Percentiles rank a stretch among this genome's conserved stretches.
Evolutionary conservation across 192 early-diverging fungal species (phyloP).

Genomic region (Funneliformis geosporum): DNA sequence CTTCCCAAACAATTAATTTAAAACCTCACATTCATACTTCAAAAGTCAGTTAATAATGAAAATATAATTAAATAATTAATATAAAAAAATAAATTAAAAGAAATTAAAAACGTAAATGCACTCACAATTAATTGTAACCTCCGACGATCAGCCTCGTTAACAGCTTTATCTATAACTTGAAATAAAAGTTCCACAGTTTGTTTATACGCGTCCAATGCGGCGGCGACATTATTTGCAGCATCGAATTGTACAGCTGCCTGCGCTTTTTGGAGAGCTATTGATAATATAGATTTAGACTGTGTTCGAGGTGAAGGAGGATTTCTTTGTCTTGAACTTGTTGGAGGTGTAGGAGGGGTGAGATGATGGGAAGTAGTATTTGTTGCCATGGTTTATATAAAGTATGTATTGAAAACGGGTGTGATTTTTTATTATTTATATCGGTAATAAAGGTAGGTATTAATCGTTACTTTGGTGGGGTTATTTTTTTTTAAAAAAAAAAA

Average conservation of each 20-base stretch:
- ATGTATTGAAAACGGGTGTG: not conserved
- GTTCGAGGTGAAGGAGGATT: constrained; percentile 27
- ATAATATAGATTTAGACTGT: constrained; percentile 35
- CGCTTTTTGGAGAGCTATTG: constrained; percentile 34
- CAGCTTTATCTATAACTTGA: constrained; percentile 33
- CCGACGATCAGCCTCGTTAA: constrained; percentile 27
- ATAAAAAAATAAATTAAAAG: not conserved
- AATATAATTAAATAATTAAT: not conserved
- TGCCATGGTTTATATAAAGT: not conserved
- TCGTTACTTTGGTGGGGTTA: not conserved
- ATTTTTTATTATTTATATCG: not conserved
- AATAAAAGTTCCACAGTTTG: constrained; percentile 27
- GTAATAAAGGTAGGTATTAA: too few species aligned
- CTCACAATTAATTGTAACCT: constrained; percentile 34
- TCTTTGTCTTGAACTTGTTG: not conserved
- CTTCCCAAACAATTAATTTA: not conserved
- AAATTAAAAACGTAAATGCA: constrained; percentile 9
- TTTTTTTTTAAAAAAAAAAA: not conserved
- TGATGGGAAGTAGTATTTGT: constrained; percentile 25
- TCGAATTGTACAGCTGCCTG: constrained; percentile 29
- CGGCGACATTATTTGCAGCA: constrained; percentile 27
- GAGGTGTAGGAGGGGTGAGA: not conserved
- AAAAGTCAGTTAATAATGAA: not conserved
- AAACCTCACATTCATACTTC: not conserved
- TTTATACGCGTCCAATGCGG: constrained; percentile 31